Conservation (phyloP, 1,139 yeast genomes). For the Meyerozyma elateridarum region DNA sequence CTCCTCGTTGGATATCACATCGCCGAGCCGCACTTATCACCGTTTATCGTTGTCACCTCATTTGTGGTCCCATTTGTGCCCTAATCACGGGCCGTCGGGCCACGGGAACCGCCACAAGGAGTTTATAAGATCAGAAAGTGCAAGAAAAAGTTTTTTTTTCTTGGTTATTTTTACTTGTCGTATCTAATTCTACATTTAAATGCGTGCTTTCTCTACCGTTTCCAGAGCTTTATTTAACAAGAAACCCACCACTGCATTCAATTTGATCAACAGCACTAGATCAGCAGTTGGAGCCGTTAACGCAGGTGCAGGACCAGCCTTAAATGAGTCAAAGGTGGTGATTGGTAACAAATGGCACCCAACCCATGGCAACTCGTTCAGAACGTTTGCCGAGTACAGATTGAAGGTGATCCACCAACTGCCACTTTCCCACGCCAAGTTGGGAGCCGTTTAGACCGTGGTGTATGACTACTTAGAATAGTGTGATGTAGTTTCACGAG, state of each 20-base stretch:
- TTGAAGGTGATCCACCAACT: conserved; percentile 46
- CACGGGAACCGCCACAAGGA: too few relatives aligned
- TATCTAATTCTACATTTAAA: too few relatives aligned
- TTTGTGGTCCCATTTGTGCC: too few relatives aligned
- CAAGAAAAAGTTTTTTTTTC: too few relatives aligned
- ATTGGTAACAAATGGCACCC: conserved; percentile 32
- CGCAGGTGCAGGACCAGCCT: neutral
- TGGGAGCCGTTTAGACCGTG: neutral
- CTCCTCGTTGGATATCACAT: too few relatives aligned
- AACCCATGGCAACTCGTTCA: conserved; percentile 37
- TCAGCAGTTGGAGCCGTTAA: neutral
- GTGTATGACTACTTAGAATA: too few relatives aligned
- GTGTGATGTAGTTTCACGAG: too few relatives aligned
- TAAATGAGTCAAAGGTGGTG: conserved; percentile 9
- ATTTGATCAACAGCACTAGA: conserved; percentile 1
- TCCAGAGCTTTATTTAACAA: conserved; percentile 1
- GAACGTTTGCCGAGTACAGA: conserved; percentile 54
- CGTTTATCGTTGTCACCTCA: too few relatives aligned
- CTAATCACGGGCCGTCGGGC: too few relatives aligned
- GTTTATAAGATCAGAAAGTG: too few relatives aligned
- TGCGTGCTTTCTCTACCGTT: conserved; percentile 2
- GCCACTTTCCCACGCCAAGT: conserved; percentile 27
- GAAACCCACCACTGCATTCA: conserved; percentile 3
- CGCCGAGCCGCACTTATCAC: too few relatives aligned
- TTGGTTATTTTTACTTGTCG: too few relatives aligned